Evolutionary conservation across 2,329 filamentous ascomycete genomes (phyloP).

Genomic region (Cytospora mali): DNA sequence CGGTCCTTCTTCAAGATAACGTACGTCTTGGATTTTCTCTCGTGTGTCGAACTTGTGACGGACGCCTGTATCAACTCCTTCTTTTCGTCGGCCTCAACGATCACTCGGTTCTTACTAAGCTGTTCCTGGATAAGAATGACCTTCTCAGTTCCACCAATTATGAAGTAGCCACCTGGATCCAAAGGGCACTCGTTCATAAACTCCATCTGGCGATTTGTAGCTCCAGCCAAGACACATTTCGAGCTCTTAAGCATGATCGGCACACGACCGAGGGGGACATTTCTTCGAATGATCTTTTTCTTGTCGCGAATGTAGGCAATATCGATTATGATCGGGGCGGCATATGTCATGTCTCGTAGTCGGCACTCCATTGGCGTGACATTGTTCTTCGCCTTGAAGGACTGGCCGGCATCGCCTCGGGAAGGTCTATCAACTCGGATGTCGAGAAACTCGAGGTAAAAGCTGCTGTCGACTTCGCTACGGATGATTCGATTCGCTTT

Average conservation of each 20-base stretch:
- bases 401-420: constrained; percentile 61
- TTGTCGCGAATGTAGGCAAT: constrained; percentile 86
- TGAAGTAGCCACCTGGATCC: constrained; percentile 96
- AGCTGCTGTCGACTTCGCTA: constrained; percentile 90
- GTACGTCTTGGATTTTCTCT: constrained; percentile 97
- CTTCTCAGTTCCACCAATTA: constrained; percentile 96
- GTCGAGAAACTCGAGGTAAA: constrained; percentile 91
- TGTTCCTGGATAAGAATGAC: constrained; percentile 98
- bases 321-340: constrained; percentile 90
- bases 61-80: constrained; percentile 94
- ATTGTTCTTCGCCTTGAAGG: constrained; percentile 67
- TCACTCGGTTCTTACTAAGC: constrained; percentile 97
- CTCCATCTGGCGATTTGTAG: constrained; percentile 86
- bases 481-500: constrained; percentile 85
- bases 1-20: constrained; percentile 92
- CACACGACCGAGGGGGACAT: constrained; percentile 83
- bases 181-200: constrained; percentile 92
- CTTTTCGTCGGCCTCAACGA: constrained; percentile 90
- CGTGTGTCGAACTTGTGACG: constrained; percentile 95
- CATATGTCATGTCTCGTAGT: constrained; percentile 96
- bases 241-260: constrained; percentile 97
- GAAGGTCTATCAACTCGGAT: constrained; percentile 85
- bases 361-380: constrained; percentile 97
- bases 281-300: constrained; percentile 71
- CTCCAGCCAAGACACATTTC: constrained; percentile 83